Base-by-base conservation (phyloP, 768 basidiomycete genomes). In the Tulasnella sp. region DNA sequence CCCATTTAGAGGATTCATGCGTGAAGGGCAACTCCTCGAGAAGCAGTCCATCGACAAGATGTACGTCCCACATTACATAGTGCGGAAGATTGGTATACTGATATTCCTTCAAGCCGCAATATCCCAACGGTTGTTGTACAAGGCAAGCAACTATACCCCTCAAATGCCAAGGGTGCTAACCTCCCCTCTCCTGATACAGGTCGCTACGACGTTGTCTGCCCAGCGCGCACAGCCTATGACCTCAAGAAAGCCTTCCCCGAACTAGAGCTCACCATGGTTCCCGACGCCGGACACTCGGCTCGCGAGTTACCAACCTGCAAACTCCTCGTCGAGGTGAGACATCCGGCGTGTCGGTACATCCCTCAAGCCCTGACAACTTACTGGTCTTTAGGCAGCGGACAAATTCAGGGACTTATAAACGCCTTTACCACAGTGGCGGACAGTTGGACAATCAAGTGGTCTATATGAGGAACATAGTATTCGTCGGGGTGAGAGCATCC, bases 141-240 rank as follows among this genome's bases (percentile, higher is more conserved):
- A 72, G 88, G 89, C 31, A 37, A 51, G 21, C 6, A 7, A 53
- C 12, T 12, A n/a, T n/a, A n/a, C n/a, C 14, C 15, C n/a, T 29
- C 49, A 14, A 15, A 9, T 9, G 9, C 9, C 9, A 2, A 14
- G 12, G n/a, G 15, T 11, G 11, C 15, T 27, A 19, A 51, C 15
- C 17, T 27, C 25, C 21, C 35, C n/a, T n/a, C n/a, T n/a, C n/a
- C n/a, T n/a, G n/a, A 65, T 40, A 64, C 66, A 59, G 66, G 67
- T 36, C 75, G 91, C 69, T 93, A 93, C 64, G 91, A 93, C 63
- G 79, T 86, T 12, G 78, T 96, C 45, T 96, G 91, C 66, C 86
- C 90, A 83, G 77, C 84, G 9, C 87, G 81, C 12, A 88, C 86
- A 5, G 89, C 90, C 6, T 84, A 79, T 66, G 79, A 75, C 1